Evolutionary conservation across 2,329 filamentous ascomycete genomes (phyloP).

Genomic region (Monosporascus sp.): DNA sequence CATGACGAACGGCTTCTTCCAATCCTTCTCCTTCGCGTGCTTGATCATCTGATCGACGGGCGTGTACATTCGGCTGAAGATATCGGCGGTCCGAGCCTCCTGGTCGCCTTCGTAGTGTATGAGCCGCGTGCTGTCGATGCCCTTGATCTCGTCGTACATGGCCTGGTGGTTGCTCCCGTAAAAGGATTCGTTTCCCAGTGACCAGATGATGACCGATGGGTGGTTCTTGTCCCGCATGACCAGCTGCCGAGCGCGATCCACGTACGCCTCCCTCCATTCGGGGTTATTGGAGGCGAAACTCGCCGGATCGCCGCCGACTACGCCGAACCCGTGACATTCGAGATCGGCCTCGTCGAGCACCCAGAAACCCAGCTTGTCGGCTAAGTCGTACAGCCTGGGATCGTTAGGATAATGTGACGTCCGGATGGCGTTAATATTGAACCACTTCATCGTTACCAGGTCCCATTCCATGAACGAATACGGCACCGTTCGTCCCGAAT

Average conservation of each 20-base stretch:
- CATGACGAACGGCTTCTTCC: conserved; percentile 52
- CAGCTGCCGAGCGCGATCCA: conserved; percentile 61
- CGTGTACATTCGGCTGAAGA: conserved; percentile 63
- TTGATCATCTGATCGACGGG: conserved; percentile 40
- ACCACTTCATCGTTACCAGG: conserved; percentile 59
- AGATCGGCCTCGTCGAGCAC: conserved; percentile 55
- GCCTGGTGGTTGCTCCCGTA: conserved; percentile 62
- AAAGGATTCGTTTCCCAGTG: conserved; percentile 66
- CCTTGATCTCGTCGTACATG: conserved; percentile 61
- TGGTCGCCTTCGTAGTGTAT: conserved; percentile 64
- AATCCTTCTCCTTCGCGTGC: conserved; percentile 35
- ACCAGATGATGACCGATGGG: conserved; percentile 64
- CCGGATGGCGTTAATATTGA: conserved; percentile 67
- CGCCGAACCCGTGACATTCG: conserved; percentile 48
- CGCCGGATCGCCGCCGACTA: conserved; percentile 35
- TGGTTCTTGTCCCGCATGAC: conserved; percentile 58
- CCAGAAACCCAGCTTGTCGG: conserved; percentile 60
- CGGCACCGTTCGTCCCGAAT: conserved; percentile 56
- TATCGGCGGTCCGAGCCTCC: conserved; percentile 53
- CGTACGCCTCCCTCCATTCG: conserved; percentile 57
- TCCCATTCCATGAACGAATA: conserved; percentile 56
- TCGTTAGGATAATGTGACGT: conserved; percentile 64
- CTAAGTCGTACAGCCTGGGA: conserved; percentile 53
- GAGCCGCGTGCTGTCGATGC: conserved; percentile 49
- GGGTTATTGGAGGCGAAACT: conserved; percentile 56